These are phyloP conservation scores for Fusarium sp. DNA, from an alignment of 2,329 filamentous ascomycete genomes.

Conservation along the genomic window DNA sequence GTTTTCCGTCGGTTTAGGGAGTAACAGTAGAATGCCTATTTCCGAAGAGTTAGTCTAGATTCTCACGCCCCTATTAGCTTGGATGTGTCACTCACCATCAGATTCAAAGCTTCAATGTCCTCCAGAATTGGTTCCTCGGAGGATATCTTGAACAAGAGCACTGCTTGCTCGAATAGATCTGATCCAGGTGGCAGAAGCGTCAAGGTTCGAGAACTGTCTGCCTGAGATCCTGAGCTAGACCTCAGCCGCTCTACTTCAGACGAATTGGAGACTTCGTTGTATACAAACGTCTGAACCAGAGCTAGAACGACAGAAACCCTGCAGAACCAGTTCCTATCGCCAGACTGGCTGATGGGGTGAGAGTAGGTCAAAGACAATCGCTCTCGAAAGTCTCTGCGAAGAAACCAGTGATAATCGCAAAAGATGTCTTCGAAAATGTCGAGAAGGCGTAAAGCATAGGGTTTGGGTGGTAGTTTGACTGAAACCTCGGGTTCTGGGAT, in stretches of 20 bases:
- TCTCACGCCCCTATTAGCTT: background rate
- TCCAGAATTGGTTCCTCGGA: constrained; percentile 12
- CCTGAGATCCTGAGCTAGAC: background rate
- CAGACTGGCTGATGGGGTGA: constrained; percentile 3
- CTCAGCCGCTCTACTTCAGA: background rate
- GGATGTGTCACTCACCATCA: background rate
- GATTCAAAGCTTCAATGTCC: constrained; percentile 18
- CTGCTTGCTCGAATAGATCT: constrained; percentile 14
- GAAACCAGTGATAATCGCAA: constrained; percentile 25
- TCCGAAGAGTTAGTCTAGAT: background rate
- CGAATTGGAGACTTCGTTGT: background rate
- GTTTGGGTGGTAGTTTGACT: constrained; percentile 18
- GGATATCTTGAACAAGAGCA: constrained; percentile 18
- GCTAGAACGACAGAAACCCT: constrained; percentile 16
- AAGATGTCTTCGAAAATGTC: constrained; percentile 23
- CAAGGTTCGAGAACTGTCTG: background rate
- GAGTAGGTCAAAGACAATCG: background rate
- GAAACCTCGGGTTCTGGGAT: constrained; percentile 10
- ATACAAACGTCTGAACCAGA: constrained; percentile 12
- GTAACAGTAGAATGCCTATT: constrained; percentile 23
- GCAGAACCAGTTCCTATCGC: constrained; percentile 20
- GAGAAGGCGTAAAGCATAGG: constrained; percentile 11
- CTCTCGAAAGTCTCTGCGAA: constrained; percentile 15
- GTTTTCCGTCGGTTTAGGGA: constrained; percentile 20
- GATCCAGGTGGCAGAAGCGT: constrained; percentile 5